phyloP scores from a whole-genome alignment of 2,329 filamentous ascomycete genomes.

The Xylaria sp. region DNA sequence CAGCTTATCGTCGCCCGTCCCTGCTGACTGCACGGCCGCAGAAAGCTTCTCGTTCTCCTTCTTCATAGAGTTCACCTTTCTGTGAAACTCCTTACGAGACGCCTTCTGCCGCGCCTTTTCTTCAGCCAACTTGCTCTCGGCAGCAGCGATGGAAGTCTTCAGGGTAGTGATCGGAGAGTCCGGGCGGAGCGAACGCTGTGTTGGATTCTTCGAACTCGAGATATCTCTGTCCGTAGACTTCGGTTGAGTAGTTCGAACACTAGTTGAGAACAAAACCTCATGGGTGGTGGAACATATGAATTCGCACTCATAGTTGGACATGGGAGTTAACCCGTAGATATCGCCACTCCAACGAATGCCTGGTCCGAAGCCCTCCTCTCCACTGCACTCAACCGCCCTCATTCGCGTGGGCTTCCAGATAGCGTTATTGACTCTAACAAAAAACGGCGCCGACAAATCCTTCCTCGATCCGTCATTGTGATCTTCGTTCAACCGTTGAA shows the following conservation, averaged over 20 bases:
- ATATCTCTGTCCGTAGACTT: constrained; percentile 38
- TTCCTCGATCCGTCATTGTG: constrained; percentile 45
- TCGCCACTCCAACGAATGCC: constrained; percentile 63
- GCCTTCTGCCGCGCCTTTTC: constrained; percentile 64
- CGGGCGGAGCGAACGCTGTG: constrained; percentile 60
- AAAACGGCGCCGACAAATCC: constrained; percentile 69
- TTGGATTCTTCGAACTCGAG: constrained; percentile 35
- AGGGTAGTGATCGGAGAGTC: constrained; percentile 73
- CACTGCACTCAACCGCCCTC: constrained; percentile 40
- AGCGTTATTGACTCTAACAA: constrained; percentile 71
- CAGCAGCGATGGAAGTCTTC: constrained; percentile 67
- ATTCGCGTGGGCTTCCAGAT: constrained; percentile 76
- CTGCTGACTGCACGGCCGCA: constrained; percentile 60
- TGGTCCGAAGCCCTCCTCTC: constrained; percentile 33
- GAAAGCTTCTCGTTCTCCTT: constrained; percentile 69
- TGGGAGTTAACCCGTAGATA: constrained; percentile 62
- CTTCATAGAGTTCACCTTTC: constrained; percentile 58
- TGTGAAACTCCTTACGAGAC: constrained; percentile 69
- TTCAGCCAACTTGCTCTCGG: constrained; percentile 65
- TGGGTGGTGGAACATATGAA: constrained; percentile 65
- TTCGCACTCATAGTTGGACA: constrained; percentile 73
- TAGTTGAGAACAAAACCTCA: constrained; percentile 64
- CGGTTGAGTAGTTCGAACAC: constrained; percentile 59
- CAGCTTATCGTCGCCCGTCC: constrained; percentile 70
- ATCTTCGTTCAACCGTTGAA: constrained; percentile 35